Base-by-base conservation (phyloP, 2,329 filamentous ascomycete genomes). In the Ilyonectria robusta region DNA sequence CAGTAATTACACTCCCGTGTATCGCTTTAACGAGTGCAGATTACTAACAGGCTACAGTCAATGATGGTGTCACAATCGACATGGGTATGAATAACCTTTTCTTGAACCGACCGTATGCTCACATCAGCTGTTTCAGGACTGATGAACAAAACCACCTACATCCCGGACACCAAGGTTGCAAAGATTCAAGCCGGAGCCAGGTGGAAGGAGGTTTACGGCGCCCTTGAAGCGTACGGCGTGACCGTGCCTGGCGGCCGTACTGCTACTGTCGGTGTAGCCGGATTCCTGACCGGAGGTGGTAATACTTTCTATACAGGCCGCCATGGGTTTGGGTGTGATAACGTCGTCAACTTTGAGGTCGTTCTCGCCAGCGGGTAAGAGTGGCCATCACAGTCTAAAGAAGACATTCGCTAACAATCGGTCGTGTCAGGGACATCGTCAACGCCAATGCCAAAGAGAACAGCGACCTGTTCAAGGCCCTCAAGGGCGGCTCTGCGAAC, bases 171-270 rank as follows among this genome's bases (percentile, higher is more conserved):
- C 1, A 72, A 73, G 10, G 65, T 78, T 10, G 80, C 77, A 1
- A 75, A 70, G 7, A 75, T 80, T 7, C 67, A 74, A 6, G 73
- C 82, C 0, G 86, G 85, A 3, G 79, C 80, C 44, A 77, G 80
- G 4, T 88, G 85, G 85, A 56, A 56, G 4, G 63, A 72, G 5
- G 72, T 76, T n/a, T 74, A 75, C 35, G 67, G 65, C 9, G 46
- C 59, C 11, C 64, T 78, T 7, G 72, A 76, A 40, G 72, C 77
- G 5, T 69, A 81, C 44, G 78, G 78, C 3, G 73, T 84, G 4
- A 78, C 79, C 3, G 82, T 84, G 1, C 77, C 81, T 0, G 84
- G 85, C 1, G 84, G 83, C 2, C 79, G 85, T n/a, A 78, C 80
- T 9, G 74, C 80, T 1, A 69, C 73, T 23, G 73, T 78, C 6